Percentiles rank a stretch among this genome's conserved stretches.
Evolutionary conservation across 1,284 basidiomycete genomes (phyloP).

Genomic region (Erythrobasidium hasegawianum): DNA sequence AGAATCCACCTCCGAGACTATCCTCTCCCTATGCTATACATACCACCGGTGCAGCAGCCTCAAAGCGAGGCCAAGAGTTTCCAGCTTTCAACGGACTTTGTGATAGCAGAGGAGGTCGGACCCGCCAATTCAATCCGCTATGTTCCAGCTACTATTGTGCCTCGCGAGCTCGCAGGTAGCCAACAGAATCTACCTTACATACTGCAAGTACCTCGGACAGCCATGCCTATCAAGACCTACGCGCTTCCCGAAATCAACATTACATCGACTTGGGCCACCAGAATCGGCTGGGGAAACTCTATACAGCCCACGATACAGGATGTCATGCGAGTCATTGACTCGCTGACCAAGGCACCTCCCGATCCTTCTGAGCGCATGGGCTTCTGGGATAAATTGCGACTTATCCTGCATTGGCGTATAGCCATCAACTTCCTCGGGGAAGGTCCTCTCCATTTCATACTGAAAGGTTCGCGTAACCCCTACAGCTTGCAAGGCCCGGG

Average conservation of each 20-base stretch:
- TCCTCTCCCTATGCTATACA: constrained; percentile 55
- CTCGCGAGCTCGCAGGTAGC: constrained; percentile 47
- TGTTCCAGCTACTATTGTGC: constrained; percentile 64
- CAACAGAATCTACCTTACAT: constrained; percentile 57
- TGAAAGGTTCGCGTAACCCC: constrained; percentile 86
- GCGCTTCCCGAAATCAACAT: constrained; percentile 71
- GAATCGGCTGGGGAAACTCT: constrained; percentile 85
- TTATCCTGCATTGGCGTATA: constrained; percentile 83
- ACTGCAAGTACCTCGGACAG: constrained; percentile 77
- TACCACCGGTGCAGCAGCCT: constrained; percentile 49
- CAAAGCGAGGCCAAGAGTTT: constrained; percentile 51
- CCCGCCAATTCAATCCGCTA: constrained; percentile 66
- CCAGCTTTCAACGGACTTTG: constrained; percentile 72
- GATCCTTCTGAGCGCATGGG: constrained; percentile 84
- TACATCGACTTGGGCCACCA: constrained; percentile 63
- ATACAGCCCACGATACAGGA: constrained; percentile 84
- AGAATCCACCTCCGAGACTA: constrained; percentile 71
- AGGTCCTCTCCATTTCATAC: constrained; percentile 70
- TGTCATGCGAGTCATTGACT: constrained; percentile 77
- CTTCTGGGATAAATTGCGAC: constrained; percentile 91
- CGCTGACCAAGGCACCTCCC: constrained; percentile 69
- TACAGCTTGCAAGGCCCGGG: constrained; percentile 70
- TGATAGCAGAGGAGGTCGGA: constrained; percentile 86
- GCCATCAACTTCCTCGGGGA: constrained; percentile 61
- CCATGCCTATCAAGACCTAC: constrained; percentile 93